A percentile compares a stretch with the other conserved stretches of the same genome.
Conservation (phyloP, 1,139 yeast genomes). For the Fermentozyma sake region DNA sequence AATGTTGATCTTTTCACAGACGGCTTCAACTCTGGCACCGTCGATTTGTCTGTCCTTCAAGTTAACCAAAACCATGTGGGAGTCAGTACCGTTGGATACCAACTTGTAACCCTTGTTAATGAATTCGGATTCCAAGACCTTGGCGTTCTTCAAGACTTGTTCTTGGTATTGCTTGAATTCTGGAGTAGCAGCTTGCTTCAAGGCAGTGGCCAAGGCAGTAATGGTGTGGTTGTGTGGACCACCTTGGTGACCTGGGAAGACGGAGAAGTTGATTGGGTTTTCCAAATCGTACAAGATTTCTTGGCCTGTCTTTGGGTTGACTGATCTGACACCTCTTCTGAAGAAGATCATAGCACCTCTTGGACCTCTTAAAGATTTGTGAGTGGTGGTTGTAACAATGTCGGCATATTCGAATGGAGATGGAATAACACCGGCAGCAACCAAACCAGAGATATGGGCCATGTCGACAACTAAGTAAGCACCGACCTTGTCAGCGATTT, state of each 20-base stretch:
- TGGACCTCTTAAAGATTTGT: conserved; percentile 97
- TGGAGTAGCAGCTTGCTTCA: conserved; percentile 89
- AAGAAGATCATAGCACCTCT: conserved; percentile 99
- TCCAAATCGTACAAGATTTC: conserved; percentile 88
- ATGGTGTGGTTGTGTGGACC: conserved; percentile 99
- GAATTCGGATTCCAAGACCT: conserved; percentile 74
- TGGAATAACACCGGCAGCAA: conserved; percentile 95
- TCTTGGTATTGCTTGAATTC: conserved; percentile 89
- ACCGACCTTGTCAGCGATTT: conserved; percentile 93
- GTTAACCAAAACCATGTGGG: conserved; percentile 91
- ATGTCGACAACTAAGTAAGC: conserved; percentile 95
- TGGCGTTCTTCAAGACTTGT: conserved; percentile 86
- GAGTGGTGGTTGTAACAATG: conserved; percentile 96
- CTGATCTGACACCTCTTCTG: conserved; percentile 91
- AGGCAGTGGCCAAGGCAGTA: conserved; percentile 94
- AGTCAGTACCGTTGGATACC: conserved; percentile 93
- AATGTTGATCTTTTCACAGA: conserved; percentile 91
- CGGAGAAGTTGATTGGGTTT: conserved; percentile 93
- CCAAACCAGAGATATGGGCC: conserved; percentile 97
- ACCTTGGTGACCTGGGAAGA: conserved; percentile 99
- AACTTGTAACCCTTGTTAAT: conserved; percentile 67
- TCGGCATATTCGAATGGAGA: conserved; percentile 96
- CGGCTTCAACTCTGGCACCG: conserved; percentile 96
- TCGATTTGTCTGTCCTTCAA: conserved; percentile 87
- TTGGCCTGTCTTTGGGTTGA: conserved; percentile 88